Conservation (phyloP, 768 basidiomycete species). For the Trametes meyenii region DNA sequence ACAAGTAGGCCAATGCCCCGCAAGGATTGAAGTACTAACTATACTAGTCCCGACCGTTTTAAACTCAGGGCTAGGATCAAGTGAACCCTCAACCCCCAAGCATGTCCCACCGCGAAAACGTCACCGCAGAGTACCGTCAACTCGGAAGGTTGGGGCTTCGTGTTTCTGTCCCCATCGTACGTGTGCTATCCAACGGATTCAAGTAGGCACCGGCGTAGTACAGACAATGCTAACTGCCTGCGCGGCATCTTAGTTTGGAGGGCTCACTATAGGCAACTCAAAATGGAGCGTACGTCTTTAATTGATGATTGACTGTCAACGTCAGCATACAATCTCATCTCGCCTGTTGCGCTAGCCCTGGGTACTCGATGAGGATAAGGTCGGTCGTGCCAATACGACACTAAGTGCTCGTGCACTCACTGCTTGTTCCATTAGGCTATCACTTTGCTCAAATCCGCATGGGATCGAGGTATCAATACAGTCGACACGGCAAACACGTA, state of each 20-base stretch:
- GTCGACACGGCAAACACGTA: slow-evolving; percentile 41
- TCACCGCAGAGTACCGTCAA: slow-evolving; percentile 26
- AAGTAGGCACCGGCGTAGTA: too few relatives aligned
- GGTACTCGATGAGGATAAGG: slow-evolving; percentile 28
- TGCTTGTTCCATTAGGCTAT: slow-evolving; percentile 4
- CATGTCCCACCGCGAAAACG: background rate
- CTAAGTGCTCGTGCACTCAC: background rate
- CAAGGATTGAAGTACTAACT: too few relatives aligned
- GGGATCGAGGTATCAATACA: slow-evolving; percentile 34
- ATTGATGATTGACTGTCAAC: too few relatives aligned
- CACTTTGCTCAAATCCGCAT: slow-evolving; percentile 32
- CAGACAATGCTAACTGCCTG: too few relatives aligned
- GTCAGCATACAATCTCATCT: too few relatives aligned
- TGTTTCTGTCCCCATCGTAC: slow-evolving; percentile 31
- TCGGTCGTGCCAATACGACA: background rate
- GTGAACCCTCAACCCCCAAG: background rate
- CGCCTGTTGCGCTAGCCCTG: slow-evolving; percentile 29
- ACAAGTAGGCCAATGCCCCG: too few relatives aligned
- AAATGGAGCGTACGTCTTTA: slow-evolving; percentile 22
- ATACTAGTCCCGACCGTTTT: too few relatives aligned
- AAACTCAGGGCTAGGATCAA: background rate
- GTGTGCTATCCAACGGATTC: background rate
- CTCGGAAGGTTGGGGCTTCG: slow-evolving; percentile 30
- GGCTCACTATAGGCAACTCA: slow-evolving; percentile 24
- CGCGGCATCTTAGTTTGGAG: slow-evolving; percentile 17